These are phyloP conservation scores for Xylaria sp. DNA, from an alignment of 2,329 filamentous ascomycete species.

Conservation along the genomic window DNA sequence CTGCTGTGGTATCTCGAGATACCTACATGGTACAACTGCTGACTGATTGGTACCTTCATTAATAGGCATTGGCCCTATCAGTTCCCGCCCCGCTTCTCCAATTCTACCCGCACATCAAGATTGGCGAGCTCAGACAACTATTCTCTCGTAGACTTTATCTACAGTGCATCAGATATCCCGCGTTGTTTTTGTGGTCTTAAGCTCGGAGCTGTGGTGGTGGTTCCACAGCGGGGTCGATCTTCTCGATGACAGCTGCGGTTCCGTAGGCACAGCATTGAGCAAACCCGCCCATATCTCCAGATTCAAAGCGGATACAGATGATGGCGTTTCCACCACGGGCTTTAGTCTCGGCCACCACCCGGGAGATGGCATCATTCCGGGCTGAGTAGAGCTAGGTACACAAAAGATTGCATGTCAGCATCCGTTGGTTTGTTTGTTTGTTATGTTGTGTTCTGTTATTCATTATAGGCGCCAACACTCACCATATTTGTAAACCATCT, in stretches of 20 bases:
- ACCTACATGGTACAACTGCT: not conserved
- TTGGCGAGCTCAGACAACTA: no score
- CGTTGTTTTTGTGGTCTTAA: not conserved
- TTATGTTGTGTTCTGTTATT: not conserved
- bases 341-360: conserved; percentile 67
- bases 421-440: not conserved
- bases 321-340: conserved; percentile 69
- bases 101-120: conserved; percentile 11
- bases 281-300: conserved; percentile 64
- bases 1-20: no score
- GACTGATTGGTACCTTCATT: not conserved
- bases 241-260: conserved; percentile 68
- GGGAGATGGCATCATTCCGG: conserved; percentile 67
- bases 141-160: not conserved
- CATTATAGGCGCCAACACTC: conserved; percentile 19
- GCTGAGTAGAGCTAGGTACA: conserved; percentile 61
- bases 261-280: conserved; percentile 71
- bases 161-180: no score
- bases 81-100: not conserved
- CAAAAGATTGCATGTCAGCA: conserved; percentile 11
- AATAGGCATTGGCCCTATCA: not conserved
- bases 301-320: conserved; percentile 69
- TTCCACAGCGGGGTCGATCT: conserved; percentile 55
- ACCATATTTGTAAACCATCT: conserved; percentile 67
- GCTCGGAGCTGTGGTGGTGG: conserved; percentile 39